Percentiles rank a stretch among this genome's conserved stretches.
phyloP scores from a whole-genome alignment of 495 filamentous ascomycete species.

The Hypoxylon crocopeplum region DNA sequence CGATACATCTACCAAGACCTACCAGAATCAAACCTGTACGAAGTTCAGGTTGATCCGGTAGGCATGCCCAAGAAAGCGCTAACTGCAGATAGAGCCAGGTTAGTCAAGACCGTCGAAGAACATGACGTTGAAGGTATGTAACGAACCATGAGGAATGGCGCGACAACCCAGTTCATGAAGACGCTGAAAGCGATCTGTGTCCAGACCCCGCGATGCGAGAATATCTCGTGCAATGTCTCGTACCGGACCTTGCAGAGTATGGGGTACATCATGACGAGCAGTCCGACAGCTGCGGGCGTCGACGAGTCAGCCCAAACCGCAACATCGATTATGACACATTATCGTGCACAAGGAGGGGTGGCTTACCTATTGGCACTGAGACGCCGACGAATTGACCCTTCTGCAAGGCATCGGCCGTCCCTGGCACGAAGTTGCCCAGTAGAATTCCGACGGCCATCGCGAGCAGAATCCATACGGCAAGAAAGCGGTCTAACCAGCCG shows the following conservation, averaged over 20 bases:
- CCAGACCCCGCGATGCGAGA: slow-evolving; percentile 71
- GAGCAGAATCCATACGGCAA: slow-evolving; percentile 85
- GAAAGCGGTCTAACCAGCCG: slow-evolving; percentile 74
- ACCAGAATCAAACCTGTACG: slow-evolving; percentile 79
- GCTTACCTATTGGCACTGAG: slow-evolving; percentile 76
- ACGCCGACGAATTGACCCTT: slow-evolving; percentile 76
- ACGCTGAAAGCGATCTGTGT: slow-evolving; percentile 80
- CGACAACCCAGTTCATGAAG: slow-evolving; percentile 87
- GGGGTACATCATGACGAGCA: slow-evolving; percentile 95
- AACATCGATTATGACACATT: background rate
- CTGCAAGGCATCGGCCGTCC: slow-evolving; percentile 67
- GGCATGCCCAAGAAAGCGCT: slow-evolving; percentile 79
- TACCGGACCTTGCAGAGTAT: slow-evolving; percentile 92
- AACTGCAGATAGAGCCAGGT: slow-evolving; percentile 52
- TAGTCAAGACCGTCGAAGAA: background rate
- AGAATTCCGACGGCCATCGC: slow-evolving; percentile 83
- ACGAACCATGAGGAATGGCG: slow-evolving; percentile 84
- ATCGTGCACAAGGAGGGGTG: background rate
- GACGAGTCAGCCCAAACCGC: background rate
- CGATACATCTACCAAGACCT: slow-evolving; percentile 80
- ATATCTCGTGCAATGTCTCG: slow-evolving; percentile 76
- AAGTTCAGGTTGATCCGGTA: slow-evolving; percentile 73
- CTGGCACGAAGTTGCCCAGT: slow-evolving; percentile 77
- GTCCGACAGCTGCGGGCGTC: slow-evolving; percentile 67
- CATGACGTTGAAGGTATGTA: background rate